phyloP scores from a whole-genome alignment of 2,329 filamentous ascomycete species.

The Hymenoscyphus infarciens region DNA sequence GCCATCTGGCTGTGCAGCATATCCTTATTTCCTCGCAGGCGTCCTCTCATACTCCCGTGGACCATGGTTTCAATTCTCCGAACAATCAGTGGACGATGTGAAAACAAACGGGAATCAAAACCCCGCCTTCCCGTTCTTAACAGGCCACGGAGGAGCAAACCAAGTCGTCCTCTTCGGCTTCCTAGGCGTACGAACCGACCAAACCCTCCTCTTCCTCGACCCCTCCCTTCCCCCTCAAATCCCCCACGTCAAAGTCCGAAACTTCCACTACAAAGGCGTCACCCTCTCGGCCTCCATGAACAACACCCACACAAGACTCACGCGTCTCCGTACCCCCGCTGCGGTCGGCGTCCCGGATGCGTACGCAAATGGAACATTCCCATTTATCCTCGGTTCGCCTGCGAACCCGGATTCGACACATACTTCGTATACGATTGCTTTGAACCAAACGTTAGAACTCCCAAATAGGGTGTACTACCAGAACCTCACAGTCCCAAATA shows the following conservation, averaged over 20 bases:
- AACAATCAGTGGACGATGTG: conserved; percentile 61
- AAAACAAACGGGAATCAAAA: conserved; percentile 50
- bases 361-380: conserved; percentile 53
- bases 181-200: conserved; percentile 58
- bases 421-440: conserved; percentile 43
- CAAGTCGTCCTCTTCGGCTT: conserved; percentile 67
- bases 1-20: conserved; percentile 63
- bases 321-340: conserved; percentile 44
- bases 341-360: conserved; percentile 50
- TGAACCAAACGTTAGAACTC: conserved; percentile 50
- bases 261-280: conserved; percentile 64
- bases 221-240: conserved; percentile 61
- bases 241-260: conserved; percentile 55
- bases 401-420: conserved; percentile 38
- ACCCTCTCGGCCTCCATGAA: conserved; percentile 60
- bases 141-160: conserved; percentile 65
- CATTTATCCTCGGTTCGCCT: conserved; percentile 52
- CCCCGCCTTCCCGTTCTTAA: conserved; percentile 56
- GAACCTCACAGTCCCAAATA: conserved; percentile 51
- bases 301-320: conserved; percentile 60
- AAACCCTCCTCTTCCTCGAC: conserved; percentile 58
- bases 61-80: conserved; percentile 69
- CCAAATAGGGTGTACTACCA: conserved; percentile 56
- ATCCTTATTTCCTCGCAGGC: conserved; percentile 63
- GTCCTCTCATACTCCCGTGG: conserved; percentile 61